These are phyloP conservation scores for Globisporangium megalacanthum DNA, from an alignment of 352 stramenopile species.

Conservation along the genomic window DNA sequence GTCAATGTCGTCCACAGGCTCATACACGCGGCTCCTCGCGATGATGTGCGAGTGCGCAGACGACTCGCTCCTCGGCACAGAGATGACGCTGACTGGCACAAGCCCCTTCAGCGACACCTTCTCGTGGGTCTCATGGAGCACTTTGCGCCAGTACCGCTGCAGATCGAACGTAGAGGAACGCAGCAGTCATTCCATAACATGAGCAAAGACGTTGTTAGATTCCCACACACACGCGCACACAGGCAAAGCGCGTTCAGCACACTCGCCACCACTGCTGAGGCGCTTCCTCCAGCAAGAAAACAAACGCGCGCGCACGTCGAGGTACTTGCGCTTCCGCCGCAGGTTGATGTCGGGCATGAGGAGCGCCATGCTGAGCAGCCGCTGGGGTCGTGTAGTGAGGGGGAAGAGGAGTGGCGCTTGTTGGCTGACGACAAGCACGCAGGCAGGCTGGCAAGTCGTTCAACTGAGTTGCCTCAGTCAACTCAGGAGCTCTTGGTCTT, in stretches of 20 bases:
- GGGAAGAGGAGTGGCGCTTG: not conserved
- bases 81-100: constrained; percentile 15
- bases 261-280: too few species aligned
- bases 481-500: too few species aligned
- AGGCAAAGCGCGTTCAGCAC: not conserved
- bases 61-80: constrained; percentile 11
- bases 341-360: constrained; percentile 71
- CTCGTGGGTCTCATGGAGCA: constrained; percentile 27
- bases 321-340: constrained; percentile 42
- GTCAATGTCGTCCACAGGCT: constrained; percentile 10
- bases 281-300: too few species aligned
- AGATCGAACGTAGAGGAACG: too few species aligned
- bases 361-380: constrained; percentile 28
- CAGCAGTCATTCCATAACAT: not conserved
- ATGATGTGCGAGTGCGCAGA: constrained; percentile 17
- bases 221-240: too few species aligned
- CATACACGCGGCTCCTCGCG: constrained; percentile 10
- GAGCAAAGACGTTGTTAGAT: constrained; percentile 2
- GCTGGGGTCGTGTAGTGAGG: not conserved
- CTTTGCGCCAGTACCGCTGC: constrained; percentile 35
- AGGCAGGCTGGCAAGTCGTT: too few species aligned
- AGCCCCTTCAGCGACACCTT: constrained; percentile 20
- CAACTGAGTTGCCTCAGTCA: too few species aligned
- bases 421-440: too few species aligned
- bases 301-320: constrained; percentile 33